Conservation (phyloP, 192 early-diverging fungal species). For the Diversispora epigaea region DNA sequence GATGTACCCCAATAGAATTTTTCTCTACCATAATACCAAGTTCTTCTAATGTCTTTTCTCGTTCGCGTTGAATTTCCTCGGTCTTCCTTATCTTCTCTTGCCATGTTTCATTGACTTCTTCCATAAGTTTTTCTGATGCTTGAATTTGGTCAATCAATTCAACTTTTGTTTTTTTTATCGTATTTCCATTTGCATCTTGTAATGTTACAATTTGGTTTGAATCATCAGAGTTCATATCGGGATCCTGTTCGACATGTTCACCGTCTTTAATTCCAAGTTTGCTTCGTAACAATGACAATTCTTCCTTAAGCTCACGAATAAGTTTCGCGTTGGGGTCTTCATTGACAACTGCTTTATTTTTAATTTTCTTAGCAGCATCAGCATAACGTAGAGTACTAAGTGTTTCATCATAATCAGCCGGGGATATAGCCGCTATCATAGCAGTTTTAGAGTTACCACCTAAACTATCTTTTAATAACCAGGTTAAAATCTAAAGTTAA, state of each 20-base stretch:
- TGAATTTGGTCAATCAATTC: conserved; percentile 77
- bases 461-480: conserved; percentile 80
- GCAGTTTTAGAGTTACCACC: conserved; percentile 83
- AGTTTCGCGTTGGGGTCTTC: conserved; percentile 79
- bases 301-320: conserved; percentile 81
- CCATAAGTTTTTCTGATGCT: conserved; percentile 83
- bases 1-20: conserved; percentile 68
- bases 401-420: conserved; percentile 74
- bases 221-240: conserved; percentile 28
- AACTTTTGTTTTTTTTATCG: conserved; percentile 48
- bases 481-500: conserved; percentile 64
- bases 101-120: conserved; percentile 80
- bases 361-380: conserved; percentile 86
- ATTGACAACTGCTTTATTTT: conserved; percentile 89
- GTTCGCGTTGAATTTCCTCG: conserved; percentile 67
- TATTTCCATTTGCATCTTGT: conserved; percentile 44
- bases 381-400: conserved; percentile 87
- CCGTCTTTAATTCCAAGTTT: conserved; percentile 40
- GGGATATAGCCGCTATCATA: conserved; percentile 80
- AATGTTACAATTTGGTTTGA: conserved; percentile 42
- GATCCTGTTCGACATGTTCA: conserved; percentile 28
- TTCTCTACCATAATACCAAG: conserved; percentile 76
- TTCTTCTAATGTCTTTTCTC: conserved; percentile 74
- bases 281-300: conserved; percentile 64
- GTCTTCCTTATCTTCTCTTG: conserved; percentile 77